A percentile compares a stretch with the other conserved stretches of the same genome.
Evolutionary conservation across 2,329 filamentous ascomycete genomes (phyloP).

Genomic region (Leptosphaerulina australis): DNA sequence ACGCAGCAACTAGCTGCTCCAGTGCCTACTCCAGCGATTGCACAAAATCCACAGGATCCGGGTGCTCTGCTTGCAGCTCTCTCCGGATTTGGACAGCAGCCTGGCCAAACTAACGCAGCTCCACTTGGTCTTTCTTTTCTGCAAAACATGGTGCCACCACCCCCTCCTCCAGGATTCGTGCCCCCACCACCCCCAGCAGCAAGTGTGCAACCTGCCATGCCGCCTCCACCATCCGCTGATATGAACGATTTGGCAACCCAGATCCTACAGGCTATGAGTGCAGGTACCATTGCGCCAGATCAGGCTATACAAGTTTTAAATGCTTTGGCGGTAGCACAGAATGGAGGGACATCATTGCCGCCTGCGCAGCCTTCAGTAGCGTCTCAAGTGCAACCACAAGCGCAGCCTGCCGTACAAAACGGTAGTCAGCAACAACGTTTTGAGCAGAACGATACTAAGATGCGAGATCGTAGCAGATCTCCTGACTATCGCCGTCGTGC

Average conservation of each 20-base stretch:
- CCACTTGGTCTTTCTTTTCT: slow-evolving; percentile 35
- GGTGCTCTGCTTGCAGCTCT: slow-evolving; percentile 45
- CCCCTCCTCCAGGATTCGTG: slow-evolving; percentile 42
- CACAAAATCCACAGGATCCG: slow-evolving; percentile 34
- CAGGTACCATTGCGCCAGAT: slow-evolving; percentile 42
- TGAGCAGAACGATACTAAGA: slow-evolving; percentile 43
- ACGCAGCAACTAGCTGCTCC: slow-evolving; percentile 30
- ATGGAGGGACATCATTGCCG: slow-evolving; percentile 35
- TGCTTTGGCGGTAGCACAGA: slow-evolving; percentile 36
- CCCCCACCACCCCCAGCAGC: slow-evolving; percentile 35
- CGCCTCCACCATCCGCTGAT: slow-evolving; percentile 33
- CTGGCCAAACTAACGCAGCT: slow-evolving; percentile 37
- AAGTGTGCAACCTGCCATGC: slow-evolving; percentile 32
- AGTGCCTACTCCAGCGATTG: slow-evolving; percentile 18
- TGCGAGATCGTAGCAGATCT: slow-evolving; percentile 57
- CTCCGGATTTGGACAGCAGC: slow-evolving; percentile 39
- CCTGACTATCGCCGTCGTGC: slow-evolving; percentile 70
- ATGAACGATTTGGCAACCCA: slow-evolving; percentile 39
- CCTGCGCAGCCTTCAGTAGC: slow-evolving; percentile 30
- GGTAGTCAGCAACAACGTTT: slow-evolving; percentile 22
- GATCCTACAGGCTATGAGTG: slow-evolving; percentile 43
- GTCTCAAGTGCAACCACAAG: slow-evolving; percentile 23
- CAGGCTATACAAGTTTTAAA: slow-evolving; percentile 44
- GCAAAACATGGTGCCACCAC: slow-evolving; percentile 39
- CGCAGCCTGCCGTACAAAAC: slow-evolving; percentile 27